These are phyloP conservation scores for Botrytis cinerea DNA, from an alignment of 2,329 filamentous ascomycete genomes.

Conservation along the genomic window DNA sequence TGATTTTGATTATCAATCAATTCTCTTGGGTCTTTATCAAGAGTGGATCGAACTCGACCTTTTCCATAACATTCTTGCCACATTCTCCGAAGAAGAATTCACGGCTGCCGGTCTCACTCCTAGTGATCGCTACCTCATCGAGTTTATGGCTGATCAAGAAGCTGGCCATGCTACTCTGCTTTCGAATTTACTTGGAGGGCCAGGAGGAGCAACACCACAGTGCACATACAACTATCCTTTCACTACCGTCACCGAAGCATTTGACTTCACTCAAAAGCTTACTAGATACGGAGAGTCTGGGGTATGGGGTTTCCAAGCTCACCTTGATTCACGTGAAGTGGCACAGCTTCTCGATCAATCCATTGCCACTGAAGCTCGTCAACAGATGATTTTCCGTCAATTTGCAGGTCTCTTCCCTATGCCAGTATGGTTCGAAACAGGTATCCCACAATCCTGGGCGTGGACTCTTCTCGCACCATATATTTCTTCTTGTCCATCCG, in stretches of 20 bases:
- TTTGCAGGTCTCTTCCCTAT: constrained; percentile 78
- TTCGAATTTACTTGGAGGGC: constrained; percentile 72
- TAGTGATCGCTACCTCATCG: constrained; percentile 69
- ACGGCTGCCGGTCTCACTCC: constrained; percentile 65
- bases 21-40: constrained; percentile 72
- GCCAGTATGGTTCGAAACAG: constrained; percentile 79
- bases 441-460: constrained; percentile 80
- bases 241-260: constrained; percentile 70
- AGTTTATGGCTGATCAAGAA: constrained; percentile 78
- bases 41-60: constrained; percentile 85
- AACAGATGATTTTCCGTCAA: constrained; percentile 84
- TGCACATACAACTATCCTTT: constrained; percentile 81
- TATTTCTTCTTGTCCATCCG: constrained; percentile 72
- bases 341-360: constrained; percentile 73
- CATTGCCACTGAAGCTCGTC: constrained; percentile 76
- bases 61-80: constrained; percentile 74
- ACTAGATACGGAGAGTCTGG: constrained; percentile 79
- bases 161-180: constrained; percentile 75
- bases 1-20: constrained; percentile 80
- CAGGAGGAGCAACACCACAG: constrained; percentile 62
- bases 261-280: constrained; percentile 85
- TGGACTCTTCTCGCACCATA: constrained; percentile 83
- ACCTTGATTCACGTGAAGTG: constrained; percentile 74
- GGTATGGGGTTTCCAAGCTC: constrained; percentile 78
- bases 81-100: constrained; percentile 70